Evolutionary conservation across 176 grass and related monocot species (phyloP).

Genomic region (Thalia dealbata): DNA sequence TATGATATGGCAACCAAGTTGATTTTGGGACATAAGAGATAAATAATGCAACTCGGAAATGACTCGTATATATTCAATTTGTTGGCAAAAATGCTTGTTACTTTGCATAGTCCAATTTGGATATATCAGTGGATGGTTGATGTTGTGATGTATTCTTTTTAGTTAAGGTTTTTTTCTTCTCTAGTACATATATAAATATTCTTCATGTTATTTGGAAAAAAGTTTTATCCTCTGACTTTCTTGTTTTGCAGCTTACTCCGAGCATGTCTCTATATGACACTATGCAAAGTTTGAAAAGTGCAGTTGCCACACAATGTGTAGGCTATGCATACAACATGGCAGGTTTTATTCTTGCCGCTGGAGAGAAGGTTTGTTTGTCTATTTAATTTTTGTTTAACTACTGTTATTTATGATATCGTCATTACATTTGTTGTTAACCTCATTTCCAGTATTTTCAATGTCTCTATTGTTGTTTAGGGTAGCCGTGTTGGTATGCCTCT

Average conservation of each 20-base stretch:
- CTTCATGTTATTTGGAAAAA: neutral
- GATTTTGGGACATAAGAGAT: neutral
- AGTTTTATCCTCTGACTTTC: neutral
- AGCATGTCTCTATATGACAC: conserved; percentile 93
- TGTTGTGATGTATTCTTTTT: neutral
- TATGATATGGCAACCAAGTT: neutral
- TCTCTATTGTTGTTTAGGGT: conserved; percentile 40
- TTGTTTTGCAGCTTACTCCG: conserved; percentile 60
- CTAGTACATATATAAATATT: neutral
- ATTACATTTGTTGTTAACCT: neutral
- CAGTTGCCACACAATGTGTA: conserved; percentile 70
- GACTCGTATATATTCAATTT: neutral
- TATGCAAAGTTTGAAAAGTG: conserved; percentile 69
- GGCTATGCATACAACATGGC: conserved; percentile 86
- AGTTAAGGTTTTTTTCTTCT: neutral
- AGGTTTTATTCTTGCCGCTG: conserved; percentile 89
- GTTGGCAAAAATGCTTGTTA: neutral
- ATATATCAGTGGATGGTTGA: neutral
- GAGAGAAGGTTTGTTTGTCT: conserved; percentile 52
- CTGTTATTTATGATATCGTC: neutral
- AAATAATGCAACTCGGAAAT: neutral
- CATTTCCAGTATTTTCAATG: conserved; percentile 12
- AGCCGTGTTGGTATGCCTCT: conserved; percentile 66
- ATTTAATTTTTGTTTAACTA: conserved; percentile 3
- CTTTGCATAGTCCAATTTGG: neutral